These are phyloP conservation scores for Calonectria fujianensis DNA, from an alignment of 2,329 filamentous ascomycete genomes.

Conservation along the genomic window DNA sequence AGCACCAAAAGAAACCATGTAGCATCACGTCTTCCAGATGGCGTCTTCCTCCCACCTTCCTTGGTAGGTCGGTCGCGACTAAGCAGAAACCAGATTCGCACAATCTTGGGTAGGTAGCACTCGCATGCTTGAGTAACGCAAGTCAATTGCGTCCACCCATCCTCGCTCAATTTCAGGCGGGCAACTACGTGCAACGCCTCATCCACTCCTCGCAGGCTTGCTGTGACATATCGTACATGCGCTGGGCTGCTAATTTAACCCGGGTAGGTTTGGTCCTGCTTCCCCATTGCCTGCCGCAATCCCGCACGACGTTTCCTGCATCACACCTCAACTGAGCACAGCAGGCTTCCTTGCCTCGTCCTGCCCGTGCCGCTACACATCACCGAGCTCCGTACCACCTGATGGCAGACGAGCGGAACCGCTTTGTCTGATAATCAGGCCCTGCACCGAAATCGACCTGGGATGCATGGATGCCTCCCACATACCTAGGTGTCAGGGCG, in stretches of 20 bases:
- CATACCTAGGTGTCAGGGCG: conserved; percentile 5
- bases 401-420: conserved; percentile 1
- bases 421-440: conserved; percentile 3
- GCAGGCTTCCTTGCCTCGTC: conserved; percentile 30
- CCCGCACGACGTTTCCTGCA: conserved; percentile 9
- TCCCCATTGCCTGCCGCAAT: conserved; percentile 30
- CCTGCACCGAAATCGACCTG: conserved; percentile 22
- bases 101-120: conserved; percentile 19
- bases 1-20: neutral
- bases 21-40: conserved; percentile 1
- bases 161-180: neutral
- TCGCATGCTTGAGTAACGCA: conserved; percentile 21
- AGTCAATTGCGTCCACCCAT: conserved; percentile 13
- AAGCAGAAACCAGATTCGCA: conserved; percentile 18
- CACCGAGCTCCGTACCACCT: neutral
- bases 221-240: conserved; percentile 19
- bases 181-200: conserved; percentile 13
- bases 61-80: conserved; percentile 11
- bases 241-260: conserved; percentile 20
- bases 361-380: conserved; percentile 16
- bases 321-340: conserved; percentile 16
- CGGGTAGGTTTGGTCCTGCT: conserved; percentile 24
- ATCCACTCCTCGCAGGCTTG: neutral
- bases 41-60: conserved; percentile 14
- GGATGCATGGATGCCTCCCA: conserved; percentile 16